These are phyloP conservation scores for Canavalia gladiata DNA, from an alignment of 306 rosid species.

Conservation along the genomic window DNA sequence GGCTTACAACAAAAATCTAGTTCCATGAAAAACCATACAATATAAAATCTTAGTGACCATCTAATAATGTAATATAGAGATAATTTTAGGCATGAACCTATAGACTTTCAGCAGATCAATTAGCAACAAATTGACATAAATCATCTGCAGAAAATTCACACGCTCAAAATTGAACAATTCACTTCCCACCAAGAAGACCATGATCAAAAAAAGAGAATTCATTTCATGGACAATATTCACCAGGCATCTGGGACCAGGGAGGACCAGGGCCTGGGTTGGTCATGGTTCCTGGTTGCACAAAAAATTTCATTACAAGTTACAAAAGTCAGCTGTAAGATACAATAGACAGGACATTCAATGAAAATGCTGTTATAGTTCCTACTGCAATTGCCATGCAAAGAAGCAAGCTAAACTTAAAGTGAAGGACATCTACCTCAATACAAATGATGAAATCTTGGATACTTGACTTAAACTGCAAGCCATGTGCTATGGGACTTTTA, in stretches of 20 bases:
- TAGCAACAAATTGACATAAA: slow-evolving; percentile 17
- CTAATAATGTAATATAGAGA: slow-evolving; percentile 1
- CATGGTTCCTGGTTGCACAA: slow-evolving; percentile 34
- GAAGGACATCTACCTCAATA: slow-evolving; percentile 84
- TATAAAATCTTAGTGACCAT: slow-evolving; percentile 23
- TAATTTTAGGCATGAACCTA: slow-evolving; percentile 23
- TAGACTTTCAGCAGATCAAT: slow-evolving; percentile 29
- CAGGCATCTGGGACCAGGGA: slow-evolving; percentile 34
- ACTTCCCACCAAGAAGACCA: slow-evolving; percentile 31
- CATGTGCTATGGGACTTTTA: slow-evolving; percentile 94
- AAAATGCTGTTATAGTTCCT: slow-evolving; percentile 27
- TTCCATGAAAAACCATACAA: slow-evolving; percentile 37
- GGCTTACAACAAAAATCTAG: slow-evolving; percentile 30
- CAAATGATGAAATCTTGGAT: slow-evolving; percentile 99
- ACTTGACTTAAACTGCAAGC: slow-evolving; percentile 86
- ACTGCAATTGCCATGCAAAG: slow-evolving; percentile 15
- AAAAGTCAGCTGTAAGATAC: slow-evolving; percentile 37
- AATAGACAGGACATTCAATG: slow-evolving; percentile 38
- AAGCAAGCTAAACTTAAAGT: slow-evolving; percentile 41
- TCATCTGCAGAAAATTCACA: slow-evolving; percentile 28
- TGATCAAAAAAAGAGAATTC: slow-evolving; percentile 30
- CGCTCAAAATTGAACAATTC: slow-evolving; percentile 32
- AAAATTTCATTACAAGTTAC: slow-evolving; percentile 46
- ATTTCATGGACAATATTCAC: slow-evolving; percentile 28
- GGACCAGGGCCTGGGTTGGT: slow-evolving; percentile 30